phyloP scores from a whole-genome alignment of 371 early-diverging fungal species.

The Circinella umbellata region DNA sequence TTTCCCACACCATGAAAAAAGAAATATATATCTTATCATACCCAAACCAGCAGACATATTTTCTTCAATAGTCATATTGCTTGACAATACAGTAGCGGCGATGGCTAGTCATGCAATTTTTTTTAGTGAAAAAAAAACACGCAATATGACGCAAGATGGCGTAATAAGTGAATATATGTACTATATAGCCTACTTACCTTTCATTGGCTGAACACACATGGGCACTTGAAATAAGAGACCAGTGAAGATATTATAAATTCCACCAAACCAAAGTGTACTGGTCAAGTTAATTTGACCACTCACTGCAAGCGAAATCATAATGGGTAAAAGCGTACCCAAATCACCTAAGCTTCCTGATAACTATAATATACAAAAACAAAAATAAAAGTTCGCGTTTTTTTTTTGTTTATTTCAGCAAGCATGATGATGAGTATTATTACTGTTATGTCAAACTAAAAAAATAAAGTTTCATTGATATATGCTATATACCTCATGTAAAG shows the following conservation, averaged over 20 bases:
- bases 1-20: neutral
- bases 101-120: constrained; percentile 56
- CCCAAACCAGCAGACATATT: constrained; percentile 78
- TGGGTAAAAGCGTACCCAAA: constrained; percentile 87
- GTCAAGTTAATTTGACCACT: constrained; percentile 80
- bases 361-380: constrained; percentile 18
- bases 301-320: constrained; percentile 79
- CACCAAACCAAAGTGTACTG: constrained; percentile 86
- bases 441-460: too few relatives aligned
- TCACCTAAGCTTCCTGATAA: constrained; percentile 82
- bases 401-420: too few relatives aligned
- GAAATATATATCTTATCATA: constrained; percentile 11
- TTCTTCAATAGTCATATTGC: constrained; percentile 70
- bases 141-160: too few relatives aligned
- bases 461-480: too few relatives aligned
- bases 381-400: too few relatives aligned
- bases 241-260: constrained; percentile 85
- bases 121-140: neutral
- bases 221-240: constrained; percentile 83
- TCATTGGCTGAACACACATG: constrained; percentile 88
- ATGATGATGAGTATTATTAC: too few relatives aligned
- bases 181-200: constrained; percentile 48
- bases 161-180: too few relatives aligned
- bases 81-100: constrained; percentile 80
- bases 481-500: constrained; percentile 38